Percentiles rank a stretch among this genome's conserved stretches.
phyloP scores from a whole-genome alignment of 495 filamentous ascomycete species.

The Penicillium riverlandense region DNA sequence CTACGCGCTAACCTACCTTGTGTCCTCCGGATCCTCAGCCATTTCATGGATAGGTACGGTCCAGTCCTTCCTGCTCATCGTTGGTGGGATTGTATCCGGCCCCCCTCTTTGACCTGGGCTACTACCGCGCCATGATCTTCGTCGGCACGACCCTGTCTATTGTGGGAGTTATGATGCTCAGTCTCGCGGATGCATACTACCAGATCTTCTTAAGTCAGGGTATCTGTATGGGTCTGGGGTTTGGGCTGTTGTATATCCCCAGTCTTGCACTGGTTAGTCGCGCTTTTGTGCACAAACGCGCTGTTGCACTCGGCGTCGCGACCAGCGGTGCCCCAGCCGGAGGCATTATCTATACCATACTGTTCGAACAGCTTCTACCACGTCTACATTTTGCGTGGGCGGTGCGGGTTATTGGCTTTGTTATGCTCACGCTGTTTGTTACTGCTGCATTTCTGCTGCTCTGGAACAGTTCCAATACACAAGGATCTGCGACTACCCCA shows the following conservation, averaged over 20 bases:
- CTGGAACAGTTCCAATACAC: neutral
- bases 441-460: conserved; percentile 31
- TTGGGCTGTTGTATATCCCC: conserved; percentile 32
- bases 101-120: conserved; percentile 40
- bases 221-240: conserved; percentile 25
- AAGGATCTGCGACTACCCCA: neutral
- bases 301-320: conserved; percentile 38
- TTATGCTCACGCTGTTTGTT: conserved; percentile 35
- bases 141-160: conserved; percentile 19
- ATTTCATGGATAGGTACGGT: conserved; percentile 44
- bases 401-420: conserved; percentile 41
- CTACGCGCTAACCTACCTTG: conserved; percentile 23
- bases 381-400: conserved; percentile 45
- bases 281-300: conserved; percentile 28
- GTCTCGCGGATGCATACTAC: conserved; percentile 22
- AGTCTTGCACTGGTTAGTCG: conserved; percentile 31
- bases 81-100: conserved; percentile 30
- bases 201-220: conserved; percentile 30
- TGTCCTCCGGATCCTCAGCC: conserved; percentile 10
- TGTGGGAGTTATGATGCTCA: conserved; percentile 40
- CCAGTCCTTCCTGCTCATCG: conserved; percentile 31
- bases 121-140: conserved; percentile 21
- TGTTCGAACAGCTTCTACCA: conserved; percentile 38
- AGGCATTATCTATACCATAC: conserved; percentile 47
- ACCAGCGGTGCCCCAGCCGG: conserved; percentile 34